phyloP scores from a whole-genome alignment of 495 filamentous ascomycete genomes.

The Tuber aestivum region DNA sequence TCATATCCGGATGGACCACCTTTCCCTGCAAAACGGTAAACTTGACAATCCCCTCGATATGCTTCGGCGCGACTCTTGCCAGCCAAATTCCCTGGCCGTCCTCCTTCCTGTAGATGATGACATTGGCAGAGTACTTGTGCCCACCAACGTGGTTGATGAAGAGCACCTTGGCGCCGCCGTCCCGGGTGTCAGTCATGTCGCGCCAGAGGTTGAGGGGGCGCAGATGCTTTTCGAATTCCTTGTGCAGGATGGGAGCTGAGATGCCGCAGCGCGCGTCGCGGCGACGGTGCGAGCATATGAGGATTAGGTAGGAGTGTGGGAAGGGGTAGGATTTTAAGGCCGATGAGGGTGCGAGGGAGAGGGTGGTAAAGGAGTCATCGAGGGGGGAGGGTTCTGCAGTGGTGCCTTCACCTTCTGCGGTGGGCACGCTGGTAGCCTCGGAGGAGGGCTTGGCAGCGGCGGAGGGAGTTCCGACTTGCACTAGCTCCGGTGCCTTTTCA shows the following conservation, averaged over 20 bases:
- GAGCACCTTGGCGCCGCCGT: constrained; percentile 87
- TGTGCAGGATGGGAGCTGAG: constrained; percentile 74
- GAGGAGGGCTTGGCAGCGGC: not conserved
- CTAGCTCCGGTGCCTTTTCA: not conserved
- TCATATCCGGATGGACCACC: constrained; percentile 73
- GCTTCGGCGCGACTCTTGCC: constrained; percentile 77
- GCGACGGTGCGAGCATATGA: constrained; percentile 87
- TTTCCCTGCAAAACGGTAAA: constrained; percentile 90
- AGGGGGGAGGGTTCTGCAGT: not conserved
- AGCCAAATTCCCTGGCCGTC: constrained; percentile 66
- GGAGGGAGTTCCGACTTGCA: not conserved
- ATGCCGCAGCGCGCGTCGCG: constrained; percentile 93
- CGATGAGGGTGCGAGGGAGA: constrained; percentile 42
- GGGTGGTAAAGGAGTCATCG: constrained; percentile 41
- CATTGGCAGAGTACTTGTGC: constrained; percentile 87
- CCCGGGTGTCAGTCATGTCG: constrained; percentile 76
- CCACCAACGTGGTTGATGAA: constrained; percentile 95
- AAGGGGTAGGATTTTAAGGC: constrained; percentile 62
- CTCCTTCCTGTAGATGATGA: constrained; percentile 70
- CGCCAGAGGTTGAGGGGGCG: constrained; percentile 76
- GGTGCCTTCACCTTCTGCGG: not conserved
- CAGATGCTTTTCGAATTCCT: constrained; percentile 85
- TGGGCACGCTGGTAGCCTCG: constrained; percentile 7
- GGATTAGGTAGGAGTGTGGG: constrained; percentile 77
- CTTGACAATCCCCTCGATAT: constrained; percentile 87